phyloP scores from a whole-genome alignment of 352 stramenopile genomes.

The Phytophthora agathidicida region DNA sequence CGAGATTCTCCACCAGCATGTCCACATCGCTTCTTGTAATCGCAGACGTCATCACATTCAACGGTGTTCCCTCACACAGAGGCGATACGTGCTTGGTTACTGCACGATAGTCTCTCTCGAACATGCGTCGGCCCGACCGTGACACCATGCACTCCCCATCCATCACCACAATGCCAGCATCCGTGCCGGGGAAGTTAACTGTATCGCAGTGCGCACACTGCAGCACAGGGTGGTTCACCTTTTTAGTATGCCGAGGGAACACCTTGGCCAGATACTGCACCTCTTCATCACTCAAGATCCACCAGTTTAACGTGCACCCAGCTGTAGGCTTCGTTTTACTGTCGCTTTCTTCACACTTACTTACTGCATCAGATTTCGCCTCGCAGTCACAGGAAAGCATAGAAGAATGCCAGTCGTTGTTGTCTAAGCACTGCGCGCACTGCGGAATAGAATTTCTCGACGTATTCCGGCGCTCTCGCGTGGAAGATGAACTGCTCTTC shows the following conservation, averaged over 20 bases:
- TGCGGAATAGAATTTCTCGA: conserved; percentile 46
- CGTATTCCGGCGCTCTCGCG: conserved; percentile 1
- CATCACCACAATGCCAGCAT: conserved; percentile 74
- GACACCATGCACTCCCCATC: conserved; percentile 76
- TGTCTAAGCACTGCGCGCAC: conserved; percentile 59
- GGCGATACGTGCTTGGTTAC: conserved; percentile 83
- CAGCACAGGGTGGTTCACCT: conserved; percentile 64
- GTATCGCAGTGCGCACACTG: conserved; percentile 80
- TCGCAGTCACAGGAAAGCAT: conserved; percentile 42
- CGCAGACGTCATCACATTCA: conserved; percentile 52
- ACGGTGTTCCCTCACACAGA: conserved; percentile 71
- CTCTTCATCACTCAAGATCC: conserved; percentile 80
- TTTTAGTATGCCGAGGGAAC: conserved; percentile 49
- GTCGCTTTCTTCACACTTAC: conserved; percentile 1
- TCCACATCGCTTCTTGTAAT: conserved; percentile 58
- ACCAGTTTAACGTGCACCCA: conserved; percentile 54
- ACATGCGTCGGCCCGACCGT: conserved; percentile 72
- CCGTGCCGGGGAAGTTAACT: conserved; percentile 80
- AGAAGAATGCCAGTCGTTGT: conserved; percentile 46
- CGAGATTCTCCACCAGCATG: conserved; percentile 44
- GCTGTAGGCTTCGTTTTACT: conserved; percentile 8
- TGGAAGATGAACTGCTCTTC: conserved; percentile 1
- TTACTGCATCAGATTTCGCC: conserved; percentile 1
- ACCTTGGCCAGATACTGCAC: conserved; percentile 67
- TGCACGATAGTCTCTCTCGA: conserved; percentile 76